Percentiles rank a stretch among this genome's conserved stretches.
Conservation (phyloP, 495 filamentous ascomycete genomes). For the Talaromyces proteolyticus region DNA sequence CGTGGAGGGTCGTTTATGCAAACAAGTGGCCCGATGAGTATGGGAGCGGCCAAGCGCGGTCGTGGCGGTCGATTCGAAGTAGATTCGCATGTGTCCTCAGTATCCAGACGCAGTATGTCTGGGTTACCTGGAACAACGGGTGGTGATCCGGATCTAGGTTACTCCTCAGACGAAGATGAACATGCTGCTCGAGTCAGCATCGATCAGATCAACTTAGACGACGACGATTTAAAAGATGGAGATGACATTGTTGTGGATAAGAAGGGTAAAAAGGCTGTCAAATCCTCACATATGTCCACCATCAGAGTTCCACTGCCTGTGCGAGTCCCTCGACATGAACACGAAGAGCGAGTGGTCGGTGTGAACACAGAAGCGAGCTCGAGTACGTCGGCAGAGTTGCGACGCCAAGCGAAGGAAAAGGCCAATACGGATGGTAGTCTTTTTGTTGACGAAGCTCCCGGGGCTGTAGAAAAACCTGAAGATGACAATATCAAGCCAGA, state of each 20-base stretch:
- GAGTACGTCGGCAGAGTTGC: constrained; percentile 34
- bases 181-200: constrained; percentile 36
- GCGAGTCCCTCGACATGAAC: constrained; percentile 43
- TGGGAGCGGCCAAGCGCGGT: constrained; percentile 11
- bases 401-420: constrained; percentile 29
- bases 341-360: constrained; percentile 41
- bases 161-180: constrained; percentile 41
- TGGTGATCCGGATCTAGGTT: constrained; percentile 9
- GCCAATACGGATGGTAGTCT: constrained; percentile 20
- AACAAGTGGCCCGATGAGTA: constrained; percentile 4
- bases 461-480: constrained; percentile 19
- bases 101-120: constrained; percentile 22
- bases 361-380: constrained; percentile 49
- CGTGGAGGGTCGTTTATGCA: constrained; percentile 27
- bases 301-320: constrained; percentile 36
- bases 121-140: constrained; percentile 1
- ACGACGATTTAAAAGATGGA: constrained; percentile 31
- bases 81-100: constrained; percentile 19
- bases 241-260: constrained; percentile 18
- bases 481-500: constrained; percentile 36
- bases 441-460: too few species aligned
- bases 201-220: constrained; percentile 43
- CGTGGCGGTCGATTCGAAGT: constrained; percentile 14
- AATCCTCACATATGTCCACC: constrained; percentile 8
- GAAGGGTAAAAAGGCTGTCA: constrained; percentile 31